Conservation (phyloP, 225 moss, liverwort and hornwort species). For the Climacium dendroides region DNA sequence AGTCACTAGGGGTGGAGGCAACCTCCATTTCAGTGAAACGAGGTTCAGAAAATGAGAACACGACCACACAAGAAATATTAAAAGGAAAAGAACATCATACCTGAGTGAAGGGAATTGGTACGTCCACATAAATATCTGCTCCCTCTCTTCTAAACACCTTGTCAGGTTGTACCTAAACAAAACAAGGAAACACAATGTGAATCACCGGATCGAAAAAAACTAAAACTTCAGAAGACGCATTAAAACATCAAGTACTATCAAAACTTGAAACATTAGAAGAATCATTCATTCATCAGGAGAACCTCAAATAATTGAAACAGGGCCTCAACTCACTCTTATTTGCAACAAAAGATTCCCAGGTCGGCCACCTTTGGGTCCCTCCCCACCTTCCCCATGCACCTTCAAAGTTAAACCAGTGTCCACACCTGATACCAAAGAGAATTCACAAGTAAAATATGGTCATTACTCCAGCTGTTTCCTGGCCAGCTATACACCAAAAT, state of each 20-base stretch:
- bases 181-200: background rate
- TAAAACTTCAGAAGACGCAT: background rate
- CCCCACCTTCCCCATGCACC: slow-evolving; percentile 65
- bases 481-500: background rate
- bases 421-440: slow-evolving; percentile 43
- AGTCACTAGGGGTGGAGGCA: background rate
- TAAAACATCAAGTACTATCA: background rate
- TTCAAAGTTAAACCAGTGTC: slow-evolving; percentile 60
- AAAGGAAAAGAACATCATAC: background rate
- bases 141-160: slow-evolving; percentile 44
- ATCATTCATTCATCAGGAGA: background rate
- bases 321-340: slow-evolving; percentile 38
- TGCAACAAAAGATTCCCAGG: slow-evolving; percentile 55
- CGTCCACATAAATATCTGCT: slow-evolving; percentile 40
- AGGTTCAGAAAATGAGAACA: background rate
- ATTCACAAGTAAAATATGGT: background rate
- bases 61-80: background rate
- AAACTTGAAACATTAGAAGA: background rate
- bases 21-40: background rate
- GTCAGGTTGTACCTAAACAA: slow-evolving; percentile 37
- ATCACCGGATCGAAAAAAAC: background rate
- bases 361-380: slow-evolving; percentile 41
- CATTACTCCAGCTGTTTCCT: background rate
- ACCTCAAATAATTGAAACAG: background rate
- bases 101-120: slow-evolving; percentile 41